These are phyloP conservation scores for Ramaria sp. DNA, from an alignment of 768 basidiomycete species.

Conservation along the genomic window DNA sequence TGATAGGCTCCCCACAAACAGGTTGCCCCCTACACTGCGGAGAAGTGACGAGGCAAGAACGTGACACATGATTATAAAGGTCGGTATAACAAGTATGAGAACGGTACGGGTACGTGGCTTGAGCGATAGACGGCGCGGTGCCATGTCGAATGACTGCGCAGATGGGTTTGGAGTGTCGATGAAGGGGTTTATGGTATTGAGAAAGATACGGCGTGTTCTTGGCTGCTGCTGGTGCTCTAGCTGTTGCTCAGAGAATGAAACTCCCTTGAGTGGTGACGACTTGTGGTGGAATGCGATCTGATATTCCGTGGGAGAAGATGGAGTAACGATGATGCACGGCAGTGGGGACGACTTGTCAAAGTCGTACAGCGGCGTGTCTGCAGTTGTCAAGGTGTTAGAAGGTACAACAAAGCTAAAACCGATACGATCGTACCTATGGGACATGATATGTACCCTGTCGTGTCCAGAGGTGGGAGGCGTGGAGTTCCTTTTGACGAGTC, in stretches of 20 bases:
- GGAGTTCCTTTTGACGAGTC: not conserved
- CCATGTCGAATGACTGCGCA: not conserved
- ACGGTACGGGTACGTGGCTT: slow-evolving; percentile 1
- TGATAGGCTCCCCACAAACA: not conserved
- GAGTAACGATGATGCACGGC: slow-evolving; percentile 9
- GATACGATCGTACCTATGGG: slow-evolving; percentile 1
- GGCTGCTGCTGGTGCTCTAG: slow-evolving; percentile 4
- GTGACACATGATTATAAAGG: slow-evolving; percentile 7
- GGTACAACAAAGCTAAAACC: not conserved
- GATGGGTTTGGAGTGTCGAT: not conserved
- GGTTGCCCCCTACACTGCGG: not conserved
- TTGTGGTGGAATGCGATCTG: slow-evolving; percentile 9
- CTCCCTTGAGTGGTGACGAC: slow-evolving; percentile 1
- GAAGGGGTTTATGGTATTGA: not conserved
- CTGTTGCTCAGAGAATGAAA: not conserved
- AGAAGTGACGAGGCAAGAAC: slow-evolving; percentile 2
- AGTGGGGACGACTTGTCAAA: slow-evolving; percentile 6
- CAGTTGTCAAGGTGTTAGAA: not conserved
- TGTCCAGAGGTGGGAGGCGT: slow-evolving; percentile 6
- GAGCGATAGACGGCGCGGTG: not conserved
- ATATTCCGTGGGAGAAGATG: slow-evolving; percentile 5
- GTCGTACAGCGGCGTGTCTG: slow-evolving; percentile 6
- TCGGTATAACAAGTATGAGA: slow-evolving; percentile 1
- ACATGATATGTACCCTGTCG: slow-evolving; percentile 5
- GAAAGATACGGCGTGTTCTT: not conserved